Base-by-base conservation (phyloP, 1,284 basidiomycete genomes). In the Termitomyces sp. region DNA sequence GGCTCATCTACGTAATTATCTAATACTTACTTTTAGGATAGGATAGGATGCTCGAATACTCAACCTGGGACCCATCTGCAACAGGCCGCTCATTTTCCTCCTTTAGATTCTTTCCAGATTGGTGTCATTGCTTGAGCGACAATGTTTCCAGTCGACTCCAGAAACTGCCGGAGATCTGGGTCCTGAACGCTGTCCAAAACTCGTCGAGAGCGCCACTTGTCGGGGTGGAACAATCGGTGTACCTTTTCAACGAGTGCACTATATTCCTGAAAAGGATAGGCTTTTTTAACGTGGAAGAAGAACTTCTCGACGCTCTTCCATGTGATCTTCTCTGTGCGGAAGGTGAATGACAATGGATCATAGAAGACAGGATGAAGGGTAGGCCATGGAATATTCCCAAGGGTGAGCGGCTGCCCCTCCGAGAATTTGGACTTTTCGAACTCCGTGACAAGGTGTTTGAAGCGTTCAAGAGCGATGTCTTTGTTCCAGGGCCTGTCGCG, bases 51-150 rank as follows among this genome's bases (percentile, higher is more conserved):
- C n/a, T n/a, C n/a, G n/a, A n/a, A n/a, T n/a, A n/a, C n/a, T n/a
- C n/a, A n/a, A n/a, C n/a, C n/a, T n/a, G n/a, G n/a, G n/a, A n/a
- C n/a, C n/a, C n/a, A n/a, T n/a, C n/a, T n/a, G n/a, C n/a, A n/a
- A n/a, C n/a, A n/a, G n/a, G n/a, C n/a, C n/a, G n/a, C n/a, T n/a
- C n/a, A n/a, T n/a, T n/a, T n/a, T n/a, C n/a, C n/a, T n/a, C 39
- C 42, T 42, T 52, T 52, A 18, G 44, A 39, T 30, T 28, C 13
- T 16, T 43, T 50, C 60, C 58, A 57, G 2, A 61, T 26, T 10
- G 58, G 56, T n/a, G 60, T 58, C n/a, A 61, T 44, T 16, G 56
- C 61, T 39, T 62, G 57, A 3, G 61, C 52, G 19, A 62, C 61
- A 7, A 53, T 49, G 19, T 60, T 62, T 5, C 56, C 56, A 3